phyloP scores from a whole-genome alignment of 1,284 basidiomycete species.

The Inonotus obliquus region DNA sequence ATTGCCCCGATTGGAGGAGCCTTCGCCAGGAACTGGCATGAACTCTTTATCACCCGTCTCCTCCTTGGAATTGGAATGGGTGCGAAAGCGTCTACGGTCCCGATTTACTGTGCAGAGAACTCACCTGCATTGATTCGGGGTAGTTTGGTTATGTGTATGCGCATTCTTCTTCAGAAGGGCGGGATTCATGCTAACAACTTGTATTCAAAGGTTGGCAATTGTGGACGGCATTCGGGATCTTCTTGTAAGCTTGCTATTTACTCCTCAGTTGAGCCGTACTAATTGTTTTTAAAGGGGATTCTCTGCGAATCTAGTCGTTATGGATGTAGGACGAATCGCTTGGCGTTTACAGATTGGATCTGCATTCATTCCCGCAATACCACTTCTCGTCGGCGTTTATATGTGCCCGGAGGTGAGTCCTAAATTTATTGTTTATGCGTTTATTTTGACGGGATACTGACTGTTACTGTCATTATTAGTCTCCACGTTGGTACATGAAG shows the following conservation, averaged over 20 bases:
- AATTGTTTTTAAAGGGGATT: slow-evolving; percentile 30
- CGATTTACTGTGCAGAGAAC: slow-evolving; percentile 57
- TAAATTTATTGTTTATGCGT: slow-evolving; percentile 54
- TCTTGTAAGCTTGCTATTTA: slow-evolving; percentile 28
- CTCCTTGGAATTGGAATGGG: slow-evolving; percentile 66
- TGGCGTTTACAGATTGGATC: slow-evolving; percentile 57
- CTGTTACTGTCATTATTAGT: slow-evolving; percentile 57
- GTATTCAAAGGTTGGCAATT: slow-evolving; percentile 6
- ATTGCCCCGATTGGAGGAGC: slow-evolving; percentile 58
- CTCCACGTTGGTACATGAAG: slow-evolving; percentile 69
- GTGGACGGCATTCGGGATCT: slow-evolving; percentile 61
- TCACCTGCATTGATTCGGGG: slow-evolving; percentile 62
- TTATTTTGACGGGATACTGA: slow-evolving; percentile 43
- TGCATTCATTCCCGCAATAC: slow-evolving; percentile 50
- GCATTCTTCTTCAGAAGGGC: slow-evolving; percentile 33
- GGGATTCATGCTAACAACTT: neutral
- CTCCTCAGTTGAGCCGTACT: neutral
- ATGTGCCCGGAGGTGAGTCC: slow-evolving; percentile 43
- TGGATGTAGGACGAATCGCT: slow-evolving; percentile 40
- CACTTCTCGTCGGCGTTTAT: slow-evolving; percentile 35
- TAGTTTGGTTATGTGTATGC: slow-evolving; percentile 10
- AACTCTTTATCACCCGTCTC: slow-evolving; percentile 44
- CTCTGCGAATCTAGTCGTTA: slow-evolving; percentile 45
- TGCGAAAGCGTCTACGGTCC: slow-evolving; percentile 57
- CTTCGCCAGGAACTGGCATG: slow-evolving; percentile 28